phyloP scores from a whole-genome alignment of 1,284 basidiomycete genomes.

The Cryptococcus sp. region DNA sequence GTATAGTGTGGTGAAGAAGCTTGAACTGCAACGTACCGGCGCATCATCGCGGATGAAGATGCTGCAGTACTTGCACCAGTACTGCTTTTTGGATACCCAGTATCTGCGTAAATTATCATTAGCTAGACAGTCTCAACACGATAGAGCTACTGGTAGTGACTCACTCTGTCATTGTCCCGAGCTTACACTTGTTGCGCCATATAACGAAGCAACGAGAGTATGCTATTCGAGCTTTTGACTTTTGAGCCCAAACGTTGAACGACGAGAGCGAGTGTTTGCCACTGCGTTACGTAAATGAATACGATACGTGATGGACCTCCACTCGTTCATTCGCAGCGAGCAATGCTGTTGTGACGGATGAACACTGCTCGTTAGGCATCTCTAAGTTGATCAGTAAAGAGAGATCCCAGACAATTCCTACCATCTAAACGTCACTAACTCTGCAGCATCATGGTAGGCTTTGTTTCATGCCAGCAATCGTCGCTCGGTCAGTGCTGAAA shows the following conservation, averaged over 20 bases:
- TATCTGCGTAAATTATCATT: slow-evolving; percentile 36
- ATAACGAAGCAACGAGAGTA: too few relatives aligned
- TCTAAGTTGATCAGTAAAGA: not conserved
- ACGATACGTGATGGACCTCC: too few relatives aligned
- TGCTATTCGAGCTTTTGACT: too few relatives aligned
- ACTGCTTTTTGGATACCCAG: slow-evolving; percentile 58
- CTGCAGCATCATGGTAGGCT: not conserved
- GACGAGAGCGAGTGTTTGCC: too few relatives aligned
- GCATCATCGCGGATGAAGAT: slow-evolving; percentile 81
- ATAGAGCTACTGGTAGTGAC: slow-evolving; percentile 2
- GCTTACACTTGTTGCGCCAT: too few relatives aligned
- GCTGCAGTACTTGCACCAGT: slow-evolving; percentile 56
- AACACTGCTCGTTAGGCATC: not conserved
- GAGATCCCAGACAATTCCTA: too few relatives aligned
- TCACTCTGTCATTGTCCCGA: slow-evolving; percentile 31
- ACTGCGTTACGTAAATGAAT: too few relatives aligned
- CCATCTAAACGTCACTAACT: not conserved
- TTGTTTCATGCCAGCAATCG: not conserved
- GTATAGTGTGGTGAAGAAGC: not conserved
- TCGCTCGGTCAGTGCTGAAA: not conserved
- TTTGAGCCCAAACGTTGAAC: too few relatives aligned
- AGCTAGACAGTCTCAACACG: not conserved
- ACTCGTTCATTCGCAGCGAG: not conserved
- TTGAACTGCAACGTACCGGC: slow-evolving; percentile 56
- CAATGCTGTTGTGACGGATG: not conserved